Percentiles rank a stretch among this genome's conserved stretches.
These are phyloP conservation scores for Globisporangium cederbergense DNA, from an alignment of 352 stramenopile species.

Conservation along the genomic window DNA sequence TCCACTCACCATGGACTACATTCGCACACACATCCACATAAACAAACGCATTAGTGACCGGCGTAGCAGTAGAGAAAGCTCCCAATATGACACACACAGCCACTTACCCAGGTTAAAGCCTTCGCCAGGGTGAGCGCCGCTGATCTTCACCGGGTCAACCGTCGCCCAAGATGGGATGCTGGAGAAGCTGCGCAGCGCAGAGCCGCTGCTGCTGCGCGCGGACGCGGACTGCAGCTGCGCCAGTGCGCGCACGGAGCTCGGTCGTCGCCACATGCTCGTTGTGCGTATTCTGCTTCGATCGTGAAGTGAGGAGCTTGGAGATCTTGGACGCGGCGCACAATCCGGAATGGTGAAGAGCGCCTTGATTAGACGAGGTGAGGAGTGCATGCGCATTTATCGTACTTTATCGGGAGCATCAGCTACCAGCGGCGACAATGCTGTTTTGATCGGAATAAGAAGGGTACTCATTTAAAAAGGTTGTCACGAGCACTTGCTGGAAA, in stretches of 20 bases:
- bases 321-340: not conserved
- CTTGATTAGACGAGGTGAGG: slow-evolving; percentile 2
- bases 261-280: slow-evolving; percentile 25
- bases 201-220: slow-evolving; percentile 18
- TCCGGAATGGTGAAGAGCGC: slow-evolving; percentile 1
- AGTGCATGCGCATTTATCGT: not conserved
- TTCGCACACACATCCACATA: not conserved
- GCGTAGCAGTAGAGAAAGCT: not conserved
- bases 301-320: slow-evolving; percentile 1
- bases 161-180: slow-evolving; percentile 90
- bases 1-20: slow-evolving; percentile 90
- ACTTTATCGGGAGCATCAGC: slow-evolving; percentile 10
- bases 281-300: not conserved
- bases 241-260: slow-evolving; percentile 26
- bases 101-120: slow-evolving; percentile 87
- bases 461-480: not conserved
- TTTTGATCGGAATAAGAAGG: not conserved
- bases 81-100: not conserved
- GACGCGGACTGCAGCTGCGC: slow-evolving; percentile 15
- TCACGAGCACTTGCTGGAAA: no score
- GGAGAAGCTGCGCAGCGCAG: slow-evolving; percentile 39
- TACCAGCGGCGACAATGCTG: not conserved
- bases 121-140: slow-evolving; percentile 63
- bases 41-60: slow-evolving; percentile 1
- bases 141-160: slow-evolving; percentile 86